A percentile compares a stretch with the other conserved stretches of the same genome.
phyloP scores from a whole-genome alignment of 345 rosid species.

The Excoecaria agallocha region DNA sequence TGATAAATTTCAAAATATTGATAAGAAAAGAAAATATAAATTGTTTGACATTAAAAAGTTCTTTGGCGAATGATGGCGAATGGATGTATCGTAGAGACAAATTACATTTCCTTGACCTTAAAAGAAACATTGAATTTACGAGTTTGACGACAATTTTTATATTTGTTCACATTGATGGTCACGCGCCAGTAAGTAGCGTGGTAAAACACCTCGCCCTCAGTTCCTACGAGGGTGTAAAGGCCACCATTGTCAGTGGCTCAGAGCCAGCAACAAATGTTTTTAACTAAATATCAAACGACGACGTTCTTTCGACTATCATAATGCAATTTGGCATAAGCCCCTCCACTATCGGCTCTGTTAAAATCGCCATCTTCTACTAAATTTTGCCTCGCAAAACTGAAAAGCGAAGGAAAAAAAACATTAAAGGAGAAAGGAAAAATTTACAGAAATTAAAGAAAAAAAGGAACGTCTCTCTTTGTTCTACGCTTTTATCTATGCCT shows the following conservation, averaged over 20 bases:
- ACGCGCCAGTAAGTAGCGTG: slow-evolving; percentile 34
- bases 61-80: too few species aligned
- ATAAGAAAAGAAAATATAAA: too few species aligned
- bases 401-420: not conserved
- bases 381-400: slow-evolving; percentile 21
- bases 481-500: slow-evolving; percentile 4
- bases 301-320: slow-evolving; percentile 10
- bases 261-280: slow-evolving; percentile 11
- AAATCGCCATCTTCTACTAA: slow-evolving; percentile 13
- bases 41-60: too few species aligned
- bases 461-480: not conserved
- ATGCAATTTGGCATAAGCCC: not conserved
- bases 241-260: slow-evolving; percentile 37
- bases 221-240: slow-evolving; percentile 33
- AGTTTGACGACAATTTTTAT: too few species aligned
- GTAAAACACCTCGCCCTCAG: not conserved
- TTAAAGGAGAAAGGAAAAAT: not conserved
- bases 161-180: not conserved
- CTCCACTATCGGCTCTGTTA: slow-evolving; percentile 22
- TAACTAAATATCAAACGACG: slow-evolving; percentile 25
- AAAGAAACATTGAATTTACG: too few species aligned
- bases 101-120: too few species aligned
- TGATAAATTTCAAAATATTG: too few species aligned
- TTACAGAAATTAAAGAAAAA: not conserved
- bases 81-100: too few species aligned